Conservation (phyloP, 306 rosid species). For the Prinsepia uniflora region DNA sequence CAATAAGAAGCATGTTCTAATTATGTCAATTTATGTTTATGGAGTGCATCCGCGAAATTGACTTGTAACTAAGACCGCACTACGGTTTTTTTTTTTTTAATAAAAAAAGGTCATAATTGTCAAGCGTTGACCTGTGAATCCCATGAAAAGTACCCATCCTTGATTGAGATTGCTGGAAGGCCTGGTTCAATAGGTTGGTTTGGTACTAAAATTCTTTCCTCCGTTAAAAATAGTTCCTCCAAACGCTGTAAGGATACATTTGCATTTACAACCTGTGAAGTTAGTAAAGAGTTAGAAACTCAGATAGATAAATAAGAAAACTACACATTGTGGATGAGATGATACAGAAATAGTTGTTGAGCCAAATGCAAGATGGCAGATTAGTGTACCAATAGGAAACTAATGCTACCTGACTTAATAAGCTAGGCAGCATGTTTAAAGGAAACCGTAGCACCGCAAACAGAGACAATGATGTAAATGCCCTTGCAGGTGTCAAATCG, state of each 20-base stretch:
- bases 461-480: slow-evolving; percentile 83
- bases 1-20: too few relatives aligned
- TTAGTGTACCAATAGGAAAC: too few relatives aligned
- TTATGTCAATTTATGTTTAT: too few relatives aligned
- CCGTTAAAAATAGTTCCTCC: slow-evolving; percentile 67
- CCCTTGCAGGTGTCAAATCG: slow-evolving; percentile 79
- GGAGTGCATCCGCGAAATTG: too few relatives aligned
- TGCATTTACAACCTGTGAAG: slow-evolving; percentile 69
- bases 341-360: too few relatives aligned
- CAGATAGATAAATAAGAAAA: neutral
- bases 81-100: too few relatives aligned
- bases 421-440: slow-evolving; percentile 68
- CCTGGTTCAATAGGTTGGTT: slow-evolving; percentile 64
- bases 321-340: neutral
- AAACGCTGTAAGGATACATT: slow-evolving; percentile 71
- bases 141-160: slow-evolving; percentile 76
- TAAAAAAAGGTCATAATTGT: too few relatives aligned
- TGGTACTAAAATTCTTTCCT: slow-evolving; percentile 55
- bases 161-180: slow-evolving; percentile 68
- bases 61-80: too few relatives aligned
- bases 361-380: too few relatives aligned
- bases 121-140: slow-evolving; percentile 58
- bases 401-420: slow-evolving; percentile 67
- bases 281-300: slow-evolving; percentile 14
- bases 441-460: slow-evolving; percentile 74